Evolutionary conservation across 75 land plant species (phyloP), one percentile per base, ranked within the genome.

Genomic region (Pseudotsuga menziesii): DNA sequence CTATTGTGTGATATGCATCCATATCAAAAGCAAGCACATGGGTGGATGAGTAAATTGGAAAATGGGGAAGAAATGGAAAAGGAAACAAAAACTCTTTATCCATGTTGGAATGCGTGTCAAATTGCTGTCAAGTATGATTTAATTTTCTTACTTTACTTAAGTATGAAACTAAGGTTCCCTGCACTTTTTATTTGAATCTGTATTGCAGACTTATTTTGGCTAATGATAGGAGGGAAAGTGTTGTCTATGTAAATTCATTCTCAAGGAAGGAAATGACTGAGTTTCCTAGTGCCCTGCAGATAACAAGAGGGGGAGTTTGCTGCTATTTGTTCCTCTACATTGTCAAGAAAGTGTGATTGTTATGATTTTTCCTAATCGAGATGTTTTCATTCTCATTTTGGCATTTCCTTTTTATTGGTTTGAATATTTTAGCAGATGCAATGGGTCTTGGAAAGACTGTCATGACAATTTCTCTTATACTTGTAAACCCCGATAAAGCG

Each of bases 361-460:
- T 17, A 57, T 13, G 19, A 1, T 57, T 12, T 13, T 13, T 57
- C 19, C 58, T 13, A 0, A 57, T 57, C 58, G 1, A 57, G 58
- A 17, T 57, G 58, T 12, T 13, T 57, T 12, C 13, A 57, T 13
- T 13, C 19, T 57, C 58, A 13, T 57, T 57, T 57, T 17, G 13
- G 1, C 0, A 13, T 57, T 12, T 0, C 0, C 17, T 17, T 57
- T 57, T 57, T 57, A 13, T 17, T 25, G 58, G 29, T 61, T 25
- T 82, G 52, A 63, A 92, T 94, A 57, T 57, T 57, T 57, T 57
- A 1, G 92, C 95, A 66, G 94, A 94, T 90, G 97, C 94, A 66
- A 94, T 94, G 95, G 97, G 92, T 7, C 91, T 94, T 57, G 98
- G 91, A 9, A 94, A 94, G 63, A 94, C 98, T 66, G 91, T 94